A percentile compares a stretch with the other conserved stretches of the same genome.
Conservation (phyloP, 1,284 basidiomycete species). For the Sphaerobolus stellatus region DNA sequence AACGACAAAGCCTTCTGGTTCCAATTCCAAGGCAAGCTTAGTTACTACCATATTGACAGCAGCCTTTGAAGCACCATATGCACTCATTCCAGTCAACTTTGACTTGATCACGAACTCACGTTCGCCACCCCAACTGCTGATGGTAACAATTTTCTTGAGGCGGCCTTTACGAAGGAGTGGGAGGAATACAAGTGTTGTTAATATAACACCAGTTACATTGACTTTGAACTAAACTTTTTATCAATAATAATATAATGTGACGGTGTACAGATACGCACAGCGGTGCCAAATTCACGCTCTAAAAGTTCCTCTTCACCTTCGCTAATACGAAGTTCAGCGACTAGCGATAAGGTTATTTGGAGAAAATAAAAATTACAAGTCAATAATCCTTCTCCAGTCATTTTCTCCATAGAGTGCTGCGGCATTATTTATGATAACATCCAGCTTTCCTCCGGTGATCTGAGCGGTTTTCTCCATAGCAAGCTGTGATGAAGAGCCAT, state of each 20-base stretch:
- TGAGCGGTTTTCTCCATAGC: conserved; percentile 18
- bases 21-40: conserved; percentile 37
- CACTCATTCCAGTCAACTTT: conserved; percentile 14
- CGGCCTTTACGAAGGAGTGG: conserved; percentile 38
- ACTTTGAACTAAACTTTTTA: conserved; percentile 22
- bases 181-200: conserved; percentile 38
- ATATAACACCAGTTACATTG: conserved; percentile 39
- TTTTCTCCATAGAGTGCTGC: conserved; percentile 19
- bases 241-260: background rate
- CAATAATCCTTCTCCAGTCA: background rate
- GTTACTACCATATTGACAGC: conserved; percentile 39
- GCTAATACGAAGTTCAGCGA: background rate
- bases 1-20: conserved; percentile 37
- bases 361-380: background rate
- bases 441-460: conserved; percentile 32
- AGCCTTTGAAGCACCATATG: conserved; percentile 39
- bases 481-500: too few species aligned
- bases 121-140: conserved; percentile 33
- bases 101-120: conserved; percentile 24
- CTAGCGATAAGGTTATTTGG: too few species aligned
- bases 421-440: conserved; percentile 38
- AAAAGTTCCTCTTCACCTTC: conserved; percentile 7
- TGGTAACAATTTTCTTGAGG: conserved; percentile 37
- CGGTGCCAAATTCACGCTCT: background rate
- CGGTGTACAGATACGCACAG: background rate